Evolutionary conservation across 306 rosid species (phyloP).

Genomic region (Dicorynia guianensis): DNA sequence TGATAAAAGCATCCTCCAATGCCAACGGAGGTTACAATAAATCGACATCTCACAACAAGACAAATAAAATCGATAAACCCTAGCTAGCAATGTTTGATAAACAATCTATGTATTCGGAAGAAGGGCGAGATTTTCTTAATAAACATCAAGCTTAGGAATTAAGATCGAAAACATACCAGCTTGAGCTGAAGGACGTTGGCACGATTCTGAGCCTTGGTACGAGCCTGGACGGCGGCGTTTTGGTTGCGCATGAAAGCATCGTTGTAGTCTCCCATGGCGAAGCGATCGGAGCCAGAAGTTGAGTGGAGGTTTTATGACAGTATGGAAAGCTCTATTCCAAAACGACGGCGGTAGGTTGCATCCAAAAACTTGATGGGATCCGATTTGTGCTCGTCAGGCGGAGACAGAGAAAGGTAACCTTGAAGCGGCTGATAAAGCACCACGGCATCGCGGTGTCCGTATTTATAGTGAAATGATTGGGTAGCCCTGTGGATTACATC

Average conservation of each 20-base stretch:
- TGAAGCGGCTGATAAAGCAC: neutral
- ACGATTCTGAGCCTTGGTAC: conserved; percentile 96
- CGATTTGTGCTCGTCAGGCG: neutral
- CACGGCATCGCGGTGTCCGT: neutral
- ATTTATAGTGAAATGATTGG: neutral
- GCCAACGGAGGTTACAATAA: neutral
- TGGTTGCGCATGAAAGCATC: conserved; percentile 95
- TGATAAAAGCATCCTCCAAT: neutral
- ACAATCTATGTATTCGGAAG: neutral
- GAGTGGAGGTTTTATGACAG: conserved; percentile 17
- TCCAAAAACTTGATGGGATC: neutral
- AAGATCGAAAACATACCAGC: conserved; percentile 53
- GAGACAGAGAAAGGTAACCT: neutral
- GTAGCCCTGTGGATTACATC: neutral
- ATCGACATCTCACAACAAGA: neutral
- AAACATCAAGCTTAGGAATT: neutral
- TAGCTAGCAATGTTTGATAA: conserved; percentile 42
- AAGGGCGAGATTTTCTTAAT: neutral
- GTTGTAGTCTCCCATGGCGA: conserved; percentile 82
- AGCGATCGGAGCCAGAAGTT: conserved; percentile 19
- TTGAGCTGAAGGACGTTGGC: conserved; percentile 97
- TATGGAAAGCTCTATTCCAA: neutral
- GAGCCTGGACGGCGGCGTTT: conserved; percentile 99
- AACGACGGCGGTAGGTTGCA: neutral
- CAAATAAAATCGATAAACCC: conserved; percentile 38